phyloP scores from a whole-genome alignment of 176 grass and related monocot species.

The Carex pumila region DNA sequence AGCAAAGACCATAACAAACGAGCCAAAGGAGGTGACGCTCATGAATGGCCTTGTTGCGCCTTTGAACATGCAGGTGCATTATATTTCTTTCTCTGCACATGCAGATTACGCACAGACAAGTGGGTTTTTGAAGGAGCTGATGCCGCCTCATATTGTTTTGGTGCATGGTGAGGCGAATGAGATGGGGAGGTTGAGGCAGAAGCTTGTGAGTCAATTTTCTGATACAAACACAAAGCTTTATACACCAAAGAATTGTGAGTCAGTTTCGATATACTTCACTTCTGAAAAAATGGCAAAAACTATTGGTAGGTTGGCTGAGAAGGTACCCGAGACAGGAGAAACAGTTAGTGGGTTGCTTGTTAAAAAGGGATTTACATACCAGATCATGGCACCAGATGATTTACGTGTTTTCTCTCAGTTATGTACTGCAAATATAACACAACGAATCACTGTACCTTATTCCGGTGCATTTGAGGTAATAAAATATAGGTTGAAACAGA shows the following conservation, averaged over 20 bases:
- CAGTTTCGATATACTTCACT: slow-evolving; percentile 76
- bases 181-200: slow-evolving; percentile 91
- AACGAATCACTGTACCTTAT: slow-evolving; percentile 66
- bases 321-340: slow-evolving; percentile 56
- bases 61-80: slow-evolving; percentile 88
- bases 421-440: slow-evolving; percentile 80
- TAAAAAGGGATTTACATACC: slow-evolving; percentile 93
- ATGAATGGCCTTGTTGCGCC: slow-evolving; percentile 83
- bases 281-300: slow-evolving; percentile 96
- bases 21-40: slow-evolving; percentile 89
- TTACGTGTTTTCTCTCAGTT: slow-evolving; percentile 77
- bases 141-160: slow-evolving; percentile 86
- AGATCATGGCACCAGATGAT: slow-evolving; percentile 93
- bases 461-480: slow-evolving; percentile 78
- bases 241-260: slow-evolving; percentile 87
- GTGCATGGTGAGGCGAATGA: slow-evolving; percentile 94
- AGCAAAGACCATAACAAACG: slow-evolving; percentile 84
- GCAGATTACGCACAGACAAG: slow-evolving; percentile 92
- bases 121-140: slow-evolving; percentile 69
- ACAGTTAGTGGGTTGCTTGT: slow-evolving; percentile 62
- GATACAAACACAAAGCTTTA: slow-evolving; percentile 69
- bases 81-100: slow-evolving; percentile 94
- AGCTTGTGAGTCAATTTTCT: slow-evolving; percentile 67
- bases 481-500: slow-evolving; percentile 83
- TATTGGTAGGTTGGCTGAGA: slow-evolving; percentile 73